Conservation (phyloP, 129 eudicot species). For the Escallonia herrerae region DNA sequence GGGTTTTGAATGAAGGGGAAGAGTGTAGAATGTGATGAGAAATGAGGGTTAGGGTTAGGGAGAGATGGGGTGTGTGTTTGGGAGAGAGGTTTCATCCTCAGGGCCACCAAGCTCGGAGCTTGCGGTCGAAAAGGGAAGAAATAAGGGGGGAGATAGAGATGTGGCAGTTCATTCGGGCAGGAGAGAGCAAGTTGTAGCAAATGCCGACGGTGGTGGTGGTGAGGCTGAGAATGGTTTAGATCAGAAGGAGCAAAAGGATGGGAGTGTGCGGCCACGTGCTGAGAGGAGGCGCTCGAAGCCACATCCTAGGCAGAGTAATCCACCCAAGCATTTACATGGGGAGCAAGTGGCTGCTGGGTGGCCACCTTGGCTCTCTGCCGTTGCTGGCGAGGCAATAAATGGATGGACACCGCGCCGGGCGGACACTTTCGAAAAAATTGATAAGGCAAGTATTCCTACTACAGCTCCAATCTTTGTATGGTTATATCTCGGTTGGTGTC, state of each 20-base stretch:
- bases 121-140: conserved; percentile 33
- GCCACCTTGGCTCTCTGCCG: conserved; percentile 86
- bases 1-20: conserved; percentile 24
- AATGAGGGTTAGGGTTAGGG: conserved; percentile 45
- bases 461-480: not conserved
- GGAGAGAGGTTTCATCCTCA: conserved; percentile 57
- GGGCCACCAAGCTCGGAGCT: conserved; percentile 51
- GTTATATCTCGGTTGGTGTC: not conserved
- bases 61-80: conserved; percentile 90
- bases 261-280: conserved; percentile 28
- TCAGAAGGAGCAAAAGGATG: conserved; percentile 45
- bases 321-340: conserved; percentile 60
- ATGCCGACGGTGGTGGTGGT: conserved; percentile 21
- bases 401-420: conserved; percentile 91
- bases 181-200: conserved; percentile 41
- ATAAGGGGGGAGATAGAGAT: conserved; percentile 32
- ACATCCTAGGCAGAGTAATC: conserved; percentile 66
- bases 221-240: conserved; percentile 42
- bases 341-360: conserved; percentile 96
- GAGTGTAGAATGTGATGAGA: conserved; percentile 48
- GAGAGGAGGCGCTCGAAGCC: conserved; percentile 58
- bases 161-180: conserved; percentile 39
- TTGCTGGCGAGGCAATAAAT: conserved; percentile 78
- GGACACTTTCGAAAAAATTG: conserved; percentile 73
- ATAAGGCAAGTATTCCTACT: conserved; percentile 41